Evolutionary conservation across 345 rosid genomes (phyloP).

Genomic region (Gossypium arboreum): DNA sequence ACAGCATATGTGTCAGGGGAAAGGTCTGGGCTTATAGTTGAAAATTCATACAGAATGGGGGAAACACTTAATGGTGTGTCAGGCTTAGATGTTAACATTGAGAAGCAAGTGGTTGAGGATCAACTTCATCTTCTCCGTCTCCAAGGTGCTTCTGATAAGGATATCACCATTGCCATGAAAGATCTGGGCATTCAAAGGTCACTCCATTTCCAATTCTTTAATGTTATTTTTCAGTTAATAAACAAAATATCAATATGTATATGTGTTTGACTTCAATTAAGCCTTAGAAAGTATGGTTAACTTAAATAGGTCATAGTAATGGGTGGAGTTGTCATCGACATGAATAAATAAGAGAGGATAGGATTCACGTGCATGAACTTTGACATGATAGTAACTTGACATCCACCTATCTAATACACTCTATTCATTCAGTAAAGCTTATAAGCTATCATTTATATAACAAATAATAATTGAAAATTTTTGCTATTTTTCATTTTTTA

Average conservation of each 20-base stretch:
- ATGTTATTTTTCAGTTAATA: too few relatives aligned
- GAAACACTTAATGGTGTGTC: constrained; percentile 46
- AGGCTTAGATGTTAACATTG: constrained; percentile 48
- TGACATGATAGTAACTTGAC: not conserved
- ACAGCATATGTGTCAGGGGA: constrained; percentile 68
- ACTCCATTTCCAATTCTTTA: not conserved
- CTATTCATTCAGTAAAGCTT: too few relatives aligned
- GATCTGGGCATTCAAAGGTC: constrained; percentile 62
- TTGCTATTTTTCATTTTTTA: too few relatives aligned
- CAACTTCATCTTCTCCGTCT: constrained; percentile 40
- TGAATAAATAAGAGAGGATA: not conserved
- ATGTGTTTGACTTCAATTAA: too few relatives aligned
- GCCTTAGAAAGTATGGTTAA: too few relatives aligned
- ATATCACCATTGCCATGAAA: constrained; percentile 44
- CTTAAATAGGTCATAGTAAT: too few relatives aligned
- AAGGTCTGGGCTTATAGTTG: constrained; percentile 43
- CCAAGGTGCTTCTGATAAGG: constrained; percentile 33
- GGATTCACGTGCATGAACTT: not conserved
- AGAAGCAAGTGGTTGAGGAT: constrained; percentile 41
- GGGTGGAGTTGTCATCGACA: too few relatives aligned
- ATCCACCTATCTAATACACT: too few relatives aligned
- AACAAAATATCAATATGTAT: too few relatives aligned
- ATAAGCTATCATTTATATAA: too few relatives aligned
- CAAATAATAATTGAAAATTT: too few relatives aligned
- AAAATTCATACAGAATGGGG: constrained; percentile 43